Percentiles rank a stretch among this genome's conserved stretches.
These are phyloP conservation scores for Acrocalymma vagum DNA, from an alignment of 2,329 filamentous ascomycete species.

Conservation along the genomic window DNA sequence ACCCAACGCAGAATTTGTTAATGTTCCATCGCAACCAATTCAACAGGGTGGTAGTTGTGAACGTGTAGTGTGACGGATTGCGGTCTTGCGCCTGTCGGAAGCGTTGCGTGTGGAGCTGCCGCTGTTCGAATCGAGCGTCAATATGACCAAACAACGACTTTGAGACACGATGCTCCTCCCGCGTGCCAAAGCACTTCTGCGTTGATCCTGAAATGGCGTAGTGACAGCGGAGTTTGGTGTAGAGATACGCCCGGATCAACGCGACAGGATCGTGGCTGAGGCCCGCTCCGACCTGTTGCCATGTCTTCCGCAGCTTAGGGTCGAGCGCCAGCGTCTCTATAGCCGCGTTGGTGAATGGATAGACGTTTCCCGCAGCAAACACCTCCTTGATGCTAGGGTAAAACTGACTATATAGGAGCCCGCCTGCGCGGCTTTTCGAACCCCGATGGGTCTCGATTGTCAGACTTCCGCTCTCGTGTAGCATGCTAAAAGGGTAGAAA, in stretches of 20 bases:
- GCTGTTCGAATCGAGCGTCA: not conserved
- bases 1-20: slow-evolving; percentile 2
- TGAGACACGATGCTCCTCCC: slow-evolving; percentile 1
- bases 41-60: not conserved
- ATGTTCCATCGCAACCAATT: slow-evolving; percentile 5
- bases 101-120: not conserved
- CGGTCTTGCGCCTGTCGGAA: not conserved
- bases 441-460: not conserved
- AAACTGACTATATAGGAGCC: slow-evolving; percentile 4
- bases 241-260: slow-evolving; percentile 1
- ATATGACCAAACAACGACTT: slow-evolving; percentile 2
- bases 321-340: slow-evolving; percentile 1
- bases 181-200: slow-evolving; percentile 2
- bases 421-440: not conserved
- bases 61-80: not conserved
- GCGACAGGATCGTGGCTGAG: slow-evolving; percentile 1
- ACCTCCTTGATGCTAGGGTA: slow-evolving; percentile 3
- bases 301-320: slow-evolving; percentile 3
- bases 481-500: slow-evolving; percentile 2
- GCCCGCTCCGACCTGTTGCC: slow-evolving; percentile 1
- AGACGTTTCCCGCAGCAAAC: slow-evolving; percentile 1
- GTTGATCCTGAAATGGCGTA: slow-evolving; percentile 1
- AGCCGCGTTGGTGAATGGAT: slow-evolving; percentile 2
- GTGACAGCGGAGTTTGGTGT: slow-evolving; percentile 2
- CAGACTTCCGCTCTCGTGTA: slow-evolving; percentile 1